Evolutionary conservation across 257 asterid genomes (phyloP), one percentile per base, ranked within the genome.

Genomic region (Solanum clarkiae): DNA sequence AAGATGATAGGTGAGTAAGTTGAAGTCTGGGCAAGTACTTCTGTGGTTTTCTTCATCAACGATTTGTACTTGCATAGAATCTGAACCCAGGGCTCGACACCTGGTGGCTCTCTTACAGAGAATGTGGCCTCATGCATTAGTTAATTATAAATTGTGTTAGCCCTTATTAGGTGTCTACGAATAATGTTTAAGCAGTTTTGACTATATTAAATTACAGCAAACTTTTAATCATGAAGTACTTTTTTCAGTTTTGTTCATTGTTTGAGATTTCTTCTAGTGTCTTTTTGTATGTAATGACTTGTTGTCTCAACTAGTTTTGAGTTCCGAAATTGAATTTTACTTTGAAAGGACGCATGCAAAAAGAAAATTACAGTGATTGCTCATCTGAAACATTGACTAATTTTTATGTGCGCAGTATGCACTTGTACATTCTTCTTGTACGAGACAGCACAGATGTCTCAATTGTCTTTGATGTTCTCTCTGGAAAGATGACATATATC

Each of bases 1-100:
- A 93, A 90, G 99, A 94, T 95, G 93, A 90, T 83, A 66, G 74
- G 24, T 65, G 53, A 26, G 81, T 54, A 77, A 26, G 82, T 51
- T 16, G 26, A 51, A 15, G 45, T 51, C 26, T 24, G 63, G 53
- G 40, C 14, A 17, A 77, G 60, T 75, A 22, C 44, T 15, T 49
- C 22, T 77, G 63, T 77, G 47, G 59, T 77, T 24, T 14, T 51
- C 45, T 75, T 75, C 82, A 75, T 49, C 49, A 75, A 22, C 6
- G 7, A 74, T 47, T 74, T 74, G 24, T 47, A 75, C 62, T 24
- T 75, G 24, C 9, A 13, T 75, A 16, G 82, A 69, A 69, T 42
- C 54, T 70, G 54, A 70, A 42, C 54, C 80, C 54, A 70, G 53
- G 80, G n/a, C 29, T 2, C 1, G 29, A 40, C 9, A n/a, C 17